phyloP scores from a whole-genome alignment of 176 grass and related monocot species.

The Themeda triandra region DNA sequence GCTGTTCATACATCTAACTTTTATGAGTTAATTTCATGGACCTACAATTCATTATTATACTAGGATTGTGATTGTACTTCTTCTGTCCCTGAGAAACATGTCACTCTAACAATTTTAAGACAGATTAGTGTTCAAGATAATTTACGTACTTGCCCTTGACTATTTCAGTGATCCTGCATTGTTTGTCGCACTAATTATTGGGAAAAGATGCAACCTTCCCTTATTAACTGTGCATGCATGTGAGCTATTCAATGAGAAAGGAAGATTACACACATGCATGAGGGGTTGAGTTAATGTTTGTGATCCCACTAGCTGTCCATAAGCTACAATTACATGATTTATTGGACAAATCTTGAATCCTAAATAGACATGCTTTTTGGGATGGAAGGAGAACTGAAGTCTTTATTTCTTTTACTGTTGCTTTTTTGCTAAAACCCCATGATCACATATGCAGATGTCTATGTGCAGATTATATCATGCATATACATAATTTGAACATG shows the following conservation, averaged over 20 bases:
- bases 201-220: background rate
- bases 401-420: background rate
- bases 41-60: background rate
- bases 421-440: background rate
- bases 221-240: background rate
- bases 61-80: background rate
- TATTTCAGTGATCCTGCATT: background rate
- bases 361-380: background rate
- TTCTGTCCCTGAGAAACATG: background rate
- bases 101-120: background rate
- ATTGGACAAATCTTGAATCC: background rate
- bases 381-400: background rate
- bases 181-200: background rate
- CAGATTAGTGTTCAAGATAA: background rate
- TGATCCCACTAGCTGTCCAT: background rate
- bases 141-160: background rate
- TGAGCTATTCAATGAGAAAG: background rate
- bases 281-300: background rate
- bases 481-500: conserved; percentile 1
- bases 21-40: conserved; percentile 4
- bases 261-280: background rate
- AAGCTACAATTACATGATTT: background rate
- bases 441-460: conserved; percentile 19
- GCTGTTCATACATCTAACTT: background rate
- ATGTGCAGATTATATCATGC: conserved; percentile 8